Conservation (phyloP, 2,329 filamentous ascomycete species). For the Neoarthrinium moseri region DNA sequence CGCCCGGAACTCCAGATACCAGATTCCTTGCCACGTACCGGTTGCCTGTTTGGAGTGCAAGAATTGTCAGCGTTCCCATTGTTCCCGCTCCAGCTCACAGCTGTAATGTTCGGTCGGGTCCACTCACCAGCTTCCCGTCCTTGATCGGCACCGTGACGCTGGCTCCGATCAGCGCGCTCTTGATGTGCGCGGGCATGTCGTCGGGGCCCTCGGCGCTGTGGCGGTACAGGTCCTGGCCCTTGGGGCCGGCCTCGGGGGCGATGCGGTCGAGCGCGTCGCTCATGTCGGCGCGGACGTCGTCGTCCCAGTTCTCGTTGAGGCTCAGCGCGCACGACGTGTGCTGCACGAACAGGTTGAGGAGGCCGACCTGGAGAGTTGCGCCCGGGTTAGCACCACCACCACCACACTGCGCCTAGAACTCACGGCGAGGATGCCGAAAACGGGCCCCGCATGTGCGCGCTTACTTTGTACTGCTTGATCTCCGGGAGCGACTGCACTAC, state of each 20-base stretch:
- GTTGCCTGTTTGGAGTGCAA: conserved; percentile 55
- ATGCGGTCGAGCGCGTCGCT: conserved; percentile 89
- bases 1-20: conserved; percentile 87
- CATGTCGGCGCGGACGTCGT: conserved; percentile 89
- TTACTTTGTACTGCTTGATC: conserved; percentile 77
- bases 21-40: conserved; percentile 83
- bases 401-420: too few relatives aligned
- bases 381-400: too few relatives aligned
- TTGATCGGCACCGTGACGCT: conserved; percentile 89
- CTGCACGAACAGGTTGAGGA: conserved; percentile 89
- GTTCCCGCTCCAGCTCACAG: not conserved
- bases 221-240: conserved; percentile 73
- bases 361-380: too few relatives aligned
- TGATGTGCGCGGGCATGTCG: conserved; percentile 97
- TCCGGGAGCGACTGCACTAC: conserved; percentile 73
- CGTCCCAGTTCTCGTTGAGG: conserved; percentile 89
- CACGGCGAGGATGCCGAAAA: too few relatives aligned
- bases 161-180: conserved; percentile 83
- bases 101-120: not conserved
- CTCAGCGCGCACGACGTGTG: conserved; percentile 90
- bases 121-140: conserved; percentile 70
- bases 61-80: conserved; percentile 1
- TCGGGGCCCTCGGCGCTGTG: conserved; percentile 86
- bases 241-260: conserved; percentile 73
- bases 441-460: too few relatives aligned